Conservation (phyloP, 75 land plant species). For the Picea glauca region DNA sequence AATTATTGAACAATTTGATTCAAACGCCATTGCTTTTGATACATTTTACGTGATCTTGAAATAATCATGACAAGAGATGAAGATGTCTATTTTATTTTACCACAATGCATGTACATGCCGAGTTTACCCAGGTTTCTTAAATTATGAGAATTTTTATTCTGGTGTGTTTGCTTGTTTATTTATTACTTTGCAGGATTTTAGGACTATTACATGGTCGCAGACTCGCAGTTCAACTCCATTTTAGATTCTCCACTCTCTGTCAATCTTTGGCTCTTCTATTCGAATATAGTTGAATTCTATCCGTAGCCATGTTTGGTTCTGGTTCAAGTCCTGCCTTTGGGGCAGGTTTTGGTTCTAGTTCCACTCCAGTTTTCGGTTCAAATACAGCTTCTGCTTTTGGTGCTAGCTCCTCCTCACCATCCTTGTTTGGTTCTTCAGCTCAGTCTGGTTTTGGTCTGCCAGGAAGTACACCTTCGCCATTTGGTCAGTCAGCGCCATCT, state of each 20-base stretch:
- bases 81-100: too few species aligned
- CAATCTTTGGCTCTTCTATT: constrained; percentile 4
- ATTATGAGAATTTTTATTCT: neutral
- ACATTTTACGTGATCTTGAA: too few species aligned
- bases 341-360: constrained; percentile 9
- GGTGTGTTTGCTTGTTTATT: neutral
- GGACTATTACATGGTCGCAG: neutral
- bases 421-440: constrained; percentile 15
- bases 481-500: constrained; percentile 21
- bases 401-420: constrained; percentile 6
- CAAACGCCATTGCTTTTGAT: too few species aligned
- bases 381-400: constrained; percentile 19
- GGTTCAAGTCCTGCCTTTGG: constrained; percentile 38
- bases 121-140: neutral
- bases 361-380: neutral
- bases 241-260: neutral
- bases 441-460: constrained; percentile 18
- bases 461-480: constrained; percentile 15
- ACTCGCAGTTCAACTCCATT: neutral
- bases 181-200: neutral
- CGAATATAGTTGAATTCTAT: neutral
- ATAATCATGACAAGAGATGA: too few species aligned
- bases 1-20: too few species aligned
- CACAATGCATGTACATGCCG: neutral
- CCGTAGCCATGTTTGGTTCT: constrained; percentile 17